Base-by-base conservation (phyloP, 2,329 filamentous ascomycete genomes). In the Fusarium sp. region DNA sequence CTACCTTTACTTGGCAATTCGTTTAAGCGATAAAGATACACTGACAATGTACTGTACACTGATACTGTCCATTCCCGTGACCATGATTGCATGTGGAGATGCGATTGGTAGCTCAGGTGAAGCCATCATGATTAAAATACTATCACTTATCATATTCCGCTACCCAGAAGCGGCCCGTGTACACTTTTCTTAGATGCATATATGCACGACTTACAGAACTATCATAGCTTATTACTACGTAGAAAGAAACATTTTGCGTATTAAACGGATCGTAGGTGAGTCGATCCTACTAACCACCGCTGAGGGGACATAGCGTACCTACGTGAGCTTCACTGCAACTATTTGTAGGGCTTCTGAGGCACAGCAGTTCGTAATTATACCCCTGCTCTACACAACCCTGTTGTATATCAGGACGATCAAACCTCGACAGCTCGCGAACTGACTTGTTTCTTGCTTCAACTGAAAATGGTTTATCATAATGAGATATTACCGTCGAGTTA, bases 121-220 rank as follows among this genome's bases (percentile, higher is more conserved):
- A 46, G 59, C 12, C 18, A 55, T 27, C 29, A 45, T 46, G 44
- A 56, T 29, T 62, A 27, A 64, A 24, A 32, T n/a, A 11, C 45
- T 58, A 20, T 64, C 68, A 69, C 47, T 68, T 71, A 13, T 68
- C 67, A 68, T 22, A 56, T 67, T 63, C 48, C 10, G 34, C 34
- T 38, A 38, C 34, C 34, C 9, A 38, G 34, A 38, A 38, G 34
- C 34, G 34, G 34, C 34, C 34, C 34, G 34, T 38, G 34, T 52
- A 18, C 55, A 43, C 22, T 29, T 41, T 62, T 46, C 40, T 47
- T 58, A 47, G 44, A 32, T 58, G 41, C 41, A 58, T 29, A 44
- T 24, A 22, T 44, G 13, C 41, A 44, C 34, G 34, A 38, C 34
- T 38, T 38, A n/a, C 34, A 38, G 10, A n/a, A n/a, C 11, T 13